phyloP scores from a whole-genome alignment of 2,329 filamentous ascomycete species.

The Penicillium sp. region DNA sequence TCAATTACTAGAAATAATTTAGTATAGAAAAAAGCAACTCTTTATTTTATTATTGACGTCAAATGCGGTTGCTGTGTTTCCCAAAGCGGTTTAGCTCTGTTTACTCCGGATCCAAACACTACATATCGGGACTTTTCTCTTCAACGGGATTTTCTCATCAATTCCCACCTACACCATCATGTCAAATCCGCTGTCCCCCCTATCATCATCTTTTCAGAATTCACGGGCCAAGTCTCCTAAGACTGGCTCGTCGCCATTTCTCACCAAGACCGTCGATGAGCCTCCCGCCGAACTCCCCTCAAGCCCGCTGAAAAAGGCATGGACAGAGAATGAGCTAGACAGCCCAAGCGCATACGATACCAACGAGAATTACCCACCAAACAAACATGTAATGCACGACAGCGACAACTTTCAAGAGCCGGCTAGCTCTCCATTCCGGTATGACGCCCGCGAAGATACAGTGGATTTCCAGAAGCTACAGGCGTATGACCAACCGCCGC shows the following conservation, averaged over 20 bases:
- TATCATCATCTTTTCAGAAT: constrained; percentile 41
- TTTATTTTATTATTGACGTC: no score
- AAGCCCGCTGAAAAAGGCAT: constrained; percentile 26
- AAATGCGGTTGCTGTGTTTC: constrained; percentile 1
- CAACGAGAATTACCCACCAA: constrained; percentile 12
- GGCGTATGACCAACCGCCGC: constrained; percentile 9
- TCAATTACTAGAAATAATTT: no score
- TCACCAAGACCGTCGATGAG: constrained; percentile 19
- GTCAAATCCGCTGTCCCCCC: constrained; percentile 39
- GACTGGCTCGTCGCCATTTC: constrained; percentile 20
- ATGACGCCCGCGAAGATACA: constrained; percentile 30
- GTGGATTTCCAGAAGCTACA: constrained; percentile 27
- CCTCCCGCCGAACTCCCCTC: constrained; percentile 18
- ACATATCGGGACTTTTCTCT: constrained; percentile 1
- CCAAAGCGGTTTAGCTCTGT: constrained; percentile 16
- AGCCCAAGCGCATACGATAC: constrained; percentile 11
- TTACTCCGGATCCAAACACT: constrained; percentile 12
- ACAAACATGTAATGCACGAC: constrained; percentile 18
- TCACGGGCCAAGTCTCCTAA: constrained; percentile 30
- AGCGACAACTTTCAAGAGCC: constrained; percentile 17
- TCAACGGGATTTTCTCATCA: constrained; percentile 4
- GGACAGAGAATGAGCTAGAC: constrained; percentile 10
- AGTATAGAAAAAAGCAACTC: no score
- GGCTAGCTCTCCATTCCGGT: constrained; percentile 38
- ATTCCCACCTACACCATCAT: constrained; percentile 21